Conservation (phyloP, 192 early-diverging fungal genomes). For the Linnemannia exigua region DNA sequence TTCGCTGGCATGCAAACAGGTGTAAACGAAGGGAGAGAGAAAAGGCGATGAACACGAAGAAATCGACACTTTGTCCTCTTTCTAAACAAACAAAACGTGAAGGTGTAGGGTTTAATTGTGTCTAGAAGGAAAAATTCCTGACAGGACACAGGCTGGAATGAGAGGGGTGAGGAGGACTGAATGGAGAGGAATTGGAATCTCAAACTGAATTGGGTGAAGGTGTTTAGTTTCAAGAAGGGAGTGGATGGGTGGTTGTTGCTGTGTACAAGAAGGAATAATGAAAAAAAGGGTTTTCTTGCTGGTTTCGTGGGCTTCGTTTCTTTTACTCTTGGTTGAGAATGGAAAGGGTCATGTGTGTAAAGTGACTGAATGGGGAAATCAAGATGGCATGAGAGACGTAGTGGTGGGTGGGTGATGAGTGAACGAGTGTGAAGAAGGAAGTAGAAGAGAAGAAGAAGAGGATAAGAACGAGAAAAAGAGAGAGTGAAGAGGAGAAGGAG, state of each 20-base stretch:
- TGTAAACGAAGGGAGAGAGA: not conserved
- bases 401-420: not conserved
- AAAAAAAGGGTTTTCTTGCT: not conserved
- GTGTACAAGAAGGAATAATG: not conserved
- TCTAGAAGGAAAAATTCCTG: not conserved
- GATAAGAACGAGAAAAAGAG: not conserved
- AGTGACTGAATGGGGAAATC: not conserved
- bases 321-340: not conserved
- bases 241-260: not conserved
- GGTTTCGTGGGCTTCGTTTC: not conserved
- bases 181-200: slow-evolving; percentile 2
- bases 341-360: not conserved
- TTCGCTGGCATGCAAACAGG: not conserved
- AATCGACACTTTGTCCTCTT: not conserved
- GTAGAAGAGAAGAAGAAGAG: not conserved
- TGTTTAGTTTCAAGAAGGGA: not conserved
- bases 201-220: not conserved
- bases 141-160: not conserved
- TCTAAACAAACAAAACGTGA: not conserved
- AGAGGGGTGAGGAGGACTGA: not conserved
- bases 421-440: not conserved
- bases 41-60: not conserved
- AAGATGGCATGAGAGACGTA: not conserved
- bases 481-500: not conserved
- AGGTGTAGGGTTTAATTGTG: not conserved